phyloP scores from a whole-genome alignment of 1,139 yeast genomes.

The Yamadazyma diddensiae region DNA sequence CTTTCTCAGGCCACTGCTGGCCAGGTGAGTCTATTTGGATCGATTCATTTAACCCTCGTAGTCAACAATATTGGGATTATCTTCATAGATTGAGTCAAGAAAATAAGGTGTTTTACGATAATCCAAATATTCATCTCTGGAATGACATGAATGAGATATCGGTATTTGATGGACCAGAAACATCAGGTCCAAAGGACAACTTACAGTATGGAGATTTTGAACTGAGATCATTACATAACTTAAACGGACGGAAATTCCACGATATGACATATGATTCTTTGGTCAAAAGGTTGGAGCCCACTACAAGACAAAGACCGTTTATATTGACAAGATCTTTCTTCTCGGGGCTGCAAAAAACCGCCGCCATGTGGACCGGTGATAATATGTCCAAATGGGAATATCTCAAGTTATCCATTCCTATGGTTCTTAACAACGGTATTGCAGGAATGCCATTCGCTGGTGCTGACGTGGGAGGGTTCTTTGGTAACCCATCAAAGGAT shows the following conservation, averaged over 20 bases:
- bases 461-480: constrained; percentile 96
- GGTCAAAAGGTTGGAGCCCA: constrained; percentile 42
- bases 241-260: constrained; percentile 77
- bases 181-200: constrained; percentile 78
- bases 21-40: constrained; percentile 97
- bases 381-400: constrained; percentile 93
- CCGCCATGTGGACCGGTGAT: constrained; percentile 99
- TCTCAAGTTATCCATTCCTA: constrained; percentile 75
- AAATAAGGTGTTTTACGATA: constrained; percentile 47
- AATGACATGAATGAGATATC: constrained; percentile 99
- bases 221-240: constrained; percentile 85
- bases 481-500: constrained; percentile 83
- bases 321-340: constrained; percentile 83
- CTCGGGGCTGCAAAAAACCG: constrained; percentile 87
- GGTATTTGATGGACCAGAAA: constrained; percentile 92
- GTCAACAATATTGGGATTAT: constrained; percentile 58
- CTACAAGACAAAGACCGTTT: constrained; percentile 69
- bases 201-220: constrained; percentile 81
- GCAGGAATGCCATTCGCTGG: constrained; percentile 94
- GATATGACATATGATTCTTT: constrained; percentile 75
- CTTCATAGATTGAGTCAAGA: constrained; percentile 21
- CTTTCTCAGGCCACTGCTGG: constrained; percentile 92
- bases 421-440: constrained; percentile 77
- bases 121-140: constrained; percentile 77
- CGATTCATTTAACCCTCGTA: constrained; percentile 70